A percentile compares a stretch with the other conserved stretches of the same genome.
phyloP scores from a whole-genome alignment of 1,284 basidiomycete genomes.

The Ustilago curta region DNA sequence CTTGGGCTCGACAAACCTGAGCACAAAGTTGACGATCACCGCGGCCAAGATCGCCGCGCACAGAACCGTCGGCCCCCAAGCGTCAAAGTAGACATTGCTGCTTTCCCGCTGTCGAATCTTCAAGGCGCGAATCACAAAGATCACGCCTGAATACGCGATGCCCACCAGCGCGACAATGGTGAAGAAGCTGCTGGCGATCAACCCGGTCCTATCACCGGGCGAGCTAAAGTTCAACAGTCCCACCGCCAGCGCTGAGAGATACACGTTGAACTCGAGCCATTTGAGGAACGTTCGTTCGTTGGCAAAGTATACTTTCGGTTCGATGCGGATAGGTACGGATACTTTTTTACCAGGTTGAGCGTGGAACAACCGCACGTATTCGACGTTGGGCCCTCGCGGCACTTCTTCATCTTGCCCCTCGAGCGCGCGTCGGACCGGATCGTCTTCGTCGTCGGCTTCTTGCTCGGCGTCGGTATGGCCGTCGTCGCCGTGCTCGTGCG shows the following conservation, averaged over 20 bases:
- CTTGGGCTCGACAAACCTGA: conserved; percentile 57
- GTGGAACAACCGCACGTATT: conserved; percentile 79
- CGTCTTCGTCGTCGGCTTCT: conserved; percentile 70
- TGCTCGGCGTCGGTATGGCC: conserved; percentile 41
- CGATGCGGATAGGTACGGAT: conserved; percentile 89
- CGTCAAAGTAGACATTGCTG: conserved; percentile 67
- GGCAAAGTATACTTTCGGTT: conserved; percentile 98
- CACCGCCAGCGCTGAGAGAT: conserved; percentile 68
- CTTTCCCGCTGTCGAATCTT: conserved; percentile 73
- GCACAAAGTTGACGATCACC: conserved; percentile 65
- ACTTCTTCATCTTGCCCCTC: conserved; percentile 66
- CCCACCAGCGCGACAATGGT: conserved; percentile 88
- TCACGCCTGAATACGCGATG: conserved; percentile 86
- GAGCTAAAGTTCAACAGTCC: conserved; percentile 81
- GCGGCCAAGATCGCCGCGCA: conserved; percentile 59
- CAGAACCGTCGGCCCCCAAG: conserved; percentile 63
- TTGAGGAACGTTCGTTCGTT: conserved; percentile 81
- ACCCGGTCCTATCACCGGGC: conserved; percentile 79
- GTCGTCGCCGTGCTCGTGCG: conserved; percentile 40
- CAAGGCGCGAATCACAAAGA: conserved; percentile 87
- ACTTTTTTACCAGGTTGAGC: conserved; percentile 91
- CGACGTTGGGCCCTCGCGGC: conserved; percentile 71
- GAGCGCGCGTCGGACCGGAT: conserved; percentile 60
- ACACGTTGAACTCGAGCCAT: conserved; percentile 90
- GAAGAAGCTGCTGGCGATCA: conserved; percentile 87